A percentile compares a stretch with the other conserved stretches of the same genome.
phyloP scores from a whole-genome alignment of 257 asterid genomes.

The Cinchona pubescens region DNA sequence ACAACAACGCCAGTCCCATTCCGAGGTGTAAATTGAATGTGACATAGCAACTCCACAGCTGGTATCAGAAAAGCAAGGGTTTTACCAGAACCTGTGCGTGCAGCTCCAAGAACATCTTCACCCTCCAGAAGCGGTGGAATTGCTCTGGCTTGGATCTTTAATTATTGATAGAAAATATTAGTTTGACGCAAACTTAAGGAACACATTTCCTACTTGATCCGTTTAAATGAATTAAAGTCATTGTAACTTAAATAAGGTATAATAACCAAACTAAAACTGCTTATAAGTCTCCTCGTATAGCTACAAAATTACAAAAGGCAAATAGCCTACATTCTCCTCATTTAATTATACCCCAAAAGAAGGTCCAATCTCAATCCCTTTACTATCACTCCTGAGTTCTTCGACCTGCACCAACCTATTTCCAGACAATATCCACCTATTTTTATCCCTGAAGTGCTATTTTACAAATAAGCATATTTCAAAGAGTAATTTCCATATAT shows the following conservation, averaged over 20 bases:
- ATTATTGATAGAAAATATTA: background rate
- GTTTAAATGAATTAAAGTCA: background rate
- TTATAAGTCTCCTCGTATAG: background rate
- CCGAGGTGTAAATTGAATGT: constrained; percentile 54
- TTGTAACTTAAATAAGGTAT: background rate
- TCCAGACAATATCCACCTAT: background rate
- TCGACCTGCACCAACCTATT: no score
- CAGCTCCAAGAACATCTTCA: constrained; percentile 94
- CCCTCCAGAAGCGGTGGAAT: constrained; percentile 86
- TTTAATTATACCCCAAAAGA: background rate
- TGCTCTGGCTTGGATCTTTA: constrained; percentile 89
- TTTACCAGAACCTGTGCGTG: constrained; percentile 97
- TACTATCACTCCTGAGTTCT: background rate
- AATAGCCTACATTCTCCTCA: background rate
- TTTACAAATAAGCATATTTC: background rate
- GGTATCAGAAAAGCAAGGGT: constrained; percentile 92
- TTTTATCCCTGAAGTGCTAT: background rate
- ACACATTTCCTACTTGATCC: background rate
- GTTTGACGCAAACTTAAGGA: background rate
- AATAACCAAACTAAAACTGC: background rate
- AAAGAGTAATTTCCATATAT: no score
- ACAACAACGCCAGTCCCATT: constrained; percentile 89
- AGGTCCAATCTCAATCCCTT: background rate
- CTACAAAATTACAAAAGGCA: background rate
- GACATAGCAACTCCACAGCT: constrained; percentile 71